Evolutionary conservation across 164 flowering plant species (phyloP).

Genomic region (Nelumbo lutea): DNA sequence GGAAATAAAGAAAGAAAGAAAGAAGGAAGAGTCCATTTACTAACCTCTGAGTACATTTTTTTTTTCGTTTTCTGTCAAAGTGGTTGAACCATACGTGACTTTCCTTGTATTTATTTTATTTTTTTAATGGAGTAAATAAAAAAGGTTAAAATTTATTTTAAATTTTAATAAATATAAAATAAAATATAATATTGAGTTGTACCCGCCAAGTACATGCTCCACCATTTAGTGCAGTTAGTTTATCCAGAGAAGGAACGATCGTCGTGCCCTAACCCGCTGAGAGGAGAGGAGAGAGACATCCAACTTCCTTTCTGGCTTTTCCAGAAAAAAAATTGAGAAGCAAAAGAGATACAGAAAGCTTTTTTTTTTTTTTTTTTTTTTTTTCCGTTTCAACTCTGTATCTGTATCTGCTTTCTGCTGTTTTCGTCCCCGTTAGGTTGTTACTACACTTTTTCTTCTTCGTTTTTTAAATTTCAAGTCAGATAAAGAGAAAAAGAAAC

Average conservation of each 20-base stretch:
- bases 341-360: neutral
- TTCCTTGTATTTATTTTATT: too few relatives aligned
- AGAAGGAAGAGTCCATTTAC: too few relatives aligned
- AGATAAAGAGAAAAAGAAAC: neutral
- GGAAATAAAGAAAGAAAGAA: too few relatives aligned
- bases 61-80: too few relatives aligned
- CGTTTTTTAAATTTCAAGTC: neutral
- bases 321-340: neutral
- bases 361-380: too few relatives aligned
- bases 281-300: neutral
- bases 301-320: neutral
- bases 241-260: neutral
- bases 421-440: neutral
- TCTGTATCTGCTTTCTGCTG: neutral
- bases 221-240: neutral
- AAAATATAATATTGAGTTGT: neutral
- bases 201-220: constrained; percentile 15
- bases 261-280: neutral
- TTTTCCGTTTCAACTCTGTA: neutral
- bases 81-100: too few relatives aligned
- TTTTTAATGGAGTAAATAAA: too few relatives aligned
- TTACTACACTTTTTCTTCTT: neutral
- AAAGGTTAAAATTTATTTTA: too few relatives aligned
- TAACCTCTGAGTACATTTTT: too few relatives aligned
- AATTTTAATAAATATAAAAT: too few relatives aligned